Conservation (phyloP, 73 alveolate species). For the Stentor coeruleus region DNA sequence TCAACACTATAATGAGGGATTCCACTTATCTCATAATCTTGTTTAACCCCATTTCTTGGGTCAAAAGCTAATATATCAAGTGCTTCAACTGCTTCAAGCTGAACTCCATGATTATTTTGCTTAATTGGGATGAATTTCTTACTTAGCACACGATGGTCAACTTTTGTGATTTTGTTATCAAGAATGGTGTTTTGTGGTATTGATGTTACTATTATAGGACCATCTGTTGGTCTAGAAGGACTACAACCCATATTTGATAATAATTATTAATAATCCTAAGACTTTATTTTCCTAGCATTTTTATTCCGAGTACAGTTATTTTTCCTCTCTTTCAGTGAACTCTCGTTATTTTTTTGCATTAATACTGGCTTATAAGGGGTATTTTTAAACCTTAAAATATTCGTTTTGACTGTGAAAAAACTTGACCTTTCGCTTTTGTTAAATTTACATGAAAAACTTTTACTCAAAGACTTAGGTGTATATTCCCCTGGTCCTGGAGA, state of each 20-base stretch:
- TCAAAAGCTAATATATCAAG: not conserved
- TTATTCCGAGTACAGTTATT: not conserved
- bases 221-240: not conserved
- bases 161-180: not conserved
- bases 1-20: not conserved
- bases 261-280: no score
- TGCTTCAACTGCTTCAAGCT: not conserved
- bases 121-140: not conserved
- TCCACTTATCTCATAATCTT: not conserved
- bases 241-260: not conserved
- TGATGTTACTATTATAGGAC: not conserved
- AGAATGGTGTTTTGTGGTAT: no score
- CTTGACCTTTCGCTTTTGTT: not conserved
- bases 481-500: constrained; percentile 1
- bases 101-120: not conserved
- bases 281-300: no score
- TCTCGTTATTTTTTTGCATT: no score
- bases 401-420: no score
- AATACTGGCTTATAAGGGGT: no score
- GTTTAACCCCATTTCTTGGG: not conserved
- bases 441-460: not conserved
- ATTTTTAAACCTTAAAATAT: no score
- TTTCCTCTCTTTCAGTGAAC: not conserved
- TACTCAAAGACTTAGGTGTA: not conserved
- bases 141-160: not conserved